Conservation (phyloP, 225 moss, liverwort and hornwort genomes). For the Straminergon stramineum region DNA sequence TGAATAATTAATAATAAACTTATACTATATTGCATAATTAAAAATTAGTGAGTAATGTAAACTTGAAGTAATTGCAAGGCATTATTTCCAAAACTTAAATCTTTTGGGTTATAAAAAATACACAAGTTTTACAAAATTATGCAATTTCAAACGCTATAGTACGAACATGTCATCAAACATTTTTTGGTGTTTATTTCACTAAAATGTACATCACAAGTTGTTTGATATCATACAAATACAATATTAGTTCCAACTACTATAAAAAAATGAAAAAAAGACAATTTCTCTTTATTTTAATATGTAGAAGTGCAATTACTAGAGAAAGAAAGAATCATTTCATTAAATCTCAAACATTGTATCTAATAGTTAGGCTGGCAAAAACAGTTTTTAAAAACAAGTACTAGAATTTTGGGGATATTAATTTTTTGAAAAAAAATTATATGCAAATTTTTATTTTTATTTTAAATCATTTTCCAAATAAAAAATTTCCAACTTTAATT, state of each 20-base stretch:
- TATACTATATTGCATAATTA: neutral
- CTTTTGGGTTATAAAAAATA: too few species aligned
- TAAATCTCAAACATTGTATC: neutral
- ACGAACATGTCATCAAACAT: neutral
- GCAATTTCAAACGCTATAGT: neutral
- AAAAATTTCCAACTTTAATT: neutral
- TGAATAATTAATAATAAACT: neutral
- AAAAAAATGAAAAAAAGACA: accelerated
- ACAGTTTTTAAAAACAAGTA: accelerated
- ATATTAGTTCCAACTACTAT: neutral
- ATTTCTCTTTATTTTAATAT: too few species aligned
- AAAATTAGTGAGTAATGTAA: neutral
- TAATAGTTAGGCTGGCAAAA: neutral
- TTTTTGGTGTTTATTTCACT: neutral
- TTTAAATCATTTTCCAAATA: neutral
- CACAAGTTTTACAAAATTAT: too few species aligned
- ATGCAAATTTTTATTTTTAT: too few species aligned
- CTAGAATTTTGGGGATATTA: neutral
- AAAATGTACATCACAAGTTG: neutral
- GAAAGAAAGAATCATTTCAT: neutral
- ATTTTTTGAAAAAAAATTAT: neutral
- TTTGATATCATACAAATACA: too few species aligned
- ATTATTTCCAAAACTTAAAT: neutral
- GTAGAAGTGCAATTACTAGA: neutral
- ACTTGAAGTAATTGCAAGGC: too few species aligned